Percentiles rank a stretch among this genome's conserved stretches.
These are phyloP conservation scores for Dianthus caryophyllus DNA, from an alignment of 148 eudicot genomes.

Conservation along the genomic window DNA sequence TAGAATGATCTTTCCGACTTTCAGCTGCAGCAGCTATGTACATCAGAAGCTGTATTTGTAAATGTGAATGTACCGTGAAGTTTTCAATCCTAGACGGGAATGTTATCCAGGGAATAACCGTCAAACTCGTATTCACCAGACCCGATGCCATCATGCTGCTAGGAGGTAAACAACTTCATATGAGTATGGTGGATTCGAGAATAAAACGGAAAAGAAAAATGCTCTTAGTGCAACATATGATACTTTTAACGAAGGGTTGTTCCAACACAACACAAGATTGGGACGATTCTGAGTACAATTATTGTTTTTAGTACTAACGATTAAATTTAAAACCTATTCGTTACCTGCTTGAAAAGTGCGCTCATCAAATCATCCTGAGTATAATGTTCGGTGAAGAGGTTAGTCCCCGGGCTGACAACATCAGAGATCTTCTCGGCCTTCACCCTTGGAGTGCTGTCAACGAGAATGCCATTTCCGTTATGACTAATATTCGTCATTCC, in stretches of 20 bases:
- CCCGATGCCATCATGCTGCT: constrained; percentile 10
- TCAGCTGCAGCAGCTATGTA: constrained; percentile 8
- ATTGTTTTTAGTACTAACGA: constrained; percentile 8
- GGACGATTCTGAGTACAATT: background rate
- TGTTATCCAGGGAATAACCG: constrained; percentile 16
- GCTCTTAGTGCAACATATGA: background rate
- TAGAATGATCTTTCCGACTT: constrained; percentile 6
- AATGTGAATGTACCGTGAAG: background rate
- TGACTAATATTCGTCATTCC: constrained; percentile 32
- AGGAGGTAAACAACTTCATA: background rate
- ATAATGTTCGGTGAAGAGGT: constrained; percentile 41
- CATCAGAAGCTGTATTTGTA: constrained; percentile 10
- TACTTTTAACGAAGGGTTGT: background rate
- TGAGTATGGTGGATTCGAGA: background rate
- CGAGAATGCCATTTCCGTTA: constrained; percentile 28
- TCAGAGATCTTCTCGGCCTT: constrained; percentile 58
- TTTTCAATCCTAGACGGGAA: constrained; percentile 6
- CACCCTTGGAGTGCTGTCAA: constrained; percentile 39
- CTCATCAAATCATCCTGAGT: constrained; percentile 81
- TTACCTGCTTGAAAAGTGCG: constrained; percentile 75
- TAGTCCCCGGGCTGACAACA: constrained; percentile 33
- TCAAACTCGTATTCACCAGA: constrained; percentile 9
- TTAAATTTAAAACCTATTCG: constrained; percentile 24
- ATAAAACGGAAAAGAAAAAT: background rate
- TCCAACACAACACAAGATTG: background rate